Evolutionary conservation across 2,329 filamentous ascomycete species (phyloP), one percentile per base, ranked within the genome.

Genomic region (Neonectria sp.): DNA sequence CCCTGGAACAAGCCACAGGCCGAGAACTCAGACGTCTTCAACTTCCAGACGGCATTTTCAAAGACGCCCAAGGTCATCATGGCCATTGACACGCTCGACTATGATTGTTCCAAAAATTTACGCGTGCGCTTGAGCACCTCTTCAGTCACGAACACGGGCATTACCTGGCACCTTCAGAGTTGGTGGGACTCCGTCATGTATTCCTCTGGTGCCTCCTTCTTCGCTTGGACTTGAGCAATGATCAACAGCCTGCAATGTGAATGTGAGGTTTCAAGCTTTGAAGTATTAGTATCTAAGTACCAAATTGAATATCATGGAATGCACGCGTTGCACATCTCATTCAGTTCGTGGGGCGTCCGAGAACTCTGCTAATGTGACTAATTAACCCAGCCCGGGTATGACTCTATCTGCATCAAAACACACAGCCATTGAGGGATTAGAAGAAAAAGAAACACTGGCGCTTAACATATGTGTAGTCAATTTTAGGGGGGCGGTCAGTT

Each of bases 81-180:
- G 15, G 66, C 62, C 4, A 43, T 68, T 17, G 49, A 55, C 21
- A 49, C 43, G 11, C 21, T 68, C 4, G 53, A 62, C 17, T 21
- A 37, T 11, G 63, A 66, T 17, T 15, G 43, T 27, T 4, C 27
- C 4, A 35, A 51, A 15, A 58, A 66, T 31, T 35, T 68, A 40
- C 48, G 66, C 3, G 13, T 68, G 4, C 55, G 55, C 21, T 17
- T 68, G 46, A 37, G 57, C n/a, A 37, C 58, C 2, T 31, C 25
- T 27, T 58, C 52, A 0, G 62, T 62, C 1, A 53, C 66, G 9
- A 29, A 27, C 6, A 15, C 15, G 3, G 57, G 66, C 2, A 55
- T 68, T 4, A 62, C 51, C 13, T 68, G 66, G 66, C 66, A 68
- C 24, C 31, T 68, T 15, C 25, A 62, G 15, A 48, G 56, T 4